A percentile compares a stretch with the other conserved stretches of the same genome.
Evolutionary conservation across 2,329 filamentous ascomycete genomes (phyloP).

Genomic region (Fusarium devonianum): DNA sequence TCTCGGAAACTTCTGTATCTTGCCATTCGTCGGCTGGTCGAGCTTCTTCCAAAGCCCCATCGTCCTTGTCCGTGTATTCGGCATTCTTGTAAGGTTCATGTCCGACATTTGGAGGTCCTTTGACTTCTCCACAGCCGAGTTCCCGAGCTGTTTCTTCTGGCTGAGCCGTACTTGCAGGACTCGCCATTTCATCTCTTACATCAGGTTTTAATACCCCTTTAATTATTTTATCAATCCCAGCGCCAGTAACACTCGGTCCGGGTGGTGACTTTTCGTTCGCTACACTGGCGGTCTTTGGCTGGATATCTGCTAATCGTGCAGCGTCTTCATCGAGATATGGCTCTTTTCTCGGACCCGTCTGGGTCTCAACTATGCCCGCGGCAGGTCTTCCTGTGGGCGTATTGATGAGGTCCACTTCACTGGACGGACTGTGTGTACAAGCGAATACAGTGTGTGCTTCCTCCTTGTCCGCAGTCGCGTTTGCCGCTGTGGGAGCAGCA

Average conservation of each 20-base stretch:
- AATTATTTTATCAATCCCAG: slow-evolving; percentile 7
- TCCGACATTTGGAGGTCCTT: slow-evolving; percentile 14
- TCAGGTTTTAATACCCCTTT: not conserved
- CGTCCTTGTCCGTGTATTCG: slow-evolving; percentile 5
- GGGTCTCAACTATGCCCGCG: not conserved
- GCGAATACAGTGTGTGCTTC: slow-evolving; percentile 31
- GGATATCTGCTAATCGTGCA: not conserved
- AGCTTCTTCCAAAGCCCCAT: slow-evolving; percentile 11
- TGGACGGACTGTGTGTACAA: slow-evolving; percentile 16
- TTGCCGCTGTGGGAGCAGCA: slow-evolving; percentile 8
- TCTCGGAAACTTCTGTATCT: slow-evolving; percentile 12
- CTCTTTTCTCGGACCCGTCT: not conserved
- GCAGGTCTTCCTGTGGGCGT: not conserved
- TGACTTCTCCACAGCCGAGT: slow-evolving; percentile 12
- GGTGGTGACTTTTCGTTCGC: not conserved
- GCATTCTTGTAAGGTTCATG: slow-evolving; percentile 7
- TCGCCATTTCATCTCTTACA: not conserved
- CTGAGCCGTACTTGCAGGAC: not conserved
- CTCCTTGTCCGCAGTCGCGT: slow-evolving; percentile 21
- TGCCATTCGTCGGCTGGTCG: slow-evolving; percentile 3
- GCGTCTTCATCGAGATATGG: not conserved
- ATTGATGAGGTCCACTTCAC: slow-evolving; percentile 4
- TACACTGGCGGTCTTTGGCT: not conserved
- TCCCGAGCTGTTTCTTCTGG: slow-evolving; percentile 1
- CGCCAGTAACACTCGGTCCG: slow-evolving; percentile 9